These are phyloP conservation scores for Kwoniella mangroviensis DNA, from an alignment of 768 basidiomycete genomes.

Conservation along the genomic window DNA sequence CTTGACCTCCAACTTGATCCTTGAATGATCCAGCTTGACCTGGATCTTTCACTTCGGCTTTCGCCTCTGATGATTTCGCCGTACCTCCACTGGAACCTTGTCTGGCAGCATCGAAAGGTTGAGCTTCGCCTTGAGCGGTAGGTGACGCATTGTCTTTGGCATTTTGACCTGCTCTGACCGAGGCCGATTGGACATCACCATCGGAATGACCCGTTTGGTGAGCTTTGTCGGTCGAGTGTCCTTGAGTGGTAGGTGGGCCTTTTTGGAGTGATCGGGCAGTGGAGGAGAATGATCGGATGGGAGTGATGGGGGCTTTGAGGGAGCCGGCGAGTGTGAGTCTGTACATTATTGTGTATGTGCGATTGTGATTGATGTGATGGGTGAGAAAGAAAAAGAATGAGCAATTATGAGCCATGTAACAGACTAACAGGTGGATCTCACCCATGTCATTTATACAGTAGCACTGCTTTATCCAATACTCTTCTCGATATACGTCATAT, in stretches of 20 bases:
- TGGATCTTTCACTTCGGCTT: constrained; percentile 27
- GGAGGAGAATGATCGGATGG: constrained; percentile 13
- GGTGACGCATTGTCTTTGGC: constrained; percentile 20
- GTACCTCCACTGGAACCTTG: constrained; percentile 37
- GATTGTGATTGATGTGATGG: neutral
- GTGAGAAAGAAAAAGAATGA: neutral
- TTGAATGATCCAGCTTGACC: constrained; percentile 35
- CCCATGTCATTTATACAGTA: neutral
- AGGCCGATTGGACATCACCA: constrained; percentile 46
- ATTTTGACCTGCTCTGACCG: constrained; percentile 39
- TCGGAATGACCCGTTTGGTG: constrained; percentile 37
- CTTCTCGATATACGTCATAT: constrained; percentile 5
- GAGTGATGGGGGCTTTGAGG: constrained; percentile 1
- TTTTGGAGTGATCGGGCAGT: constrained; percentile 9
- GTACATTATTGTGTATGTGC: constrained; percentile 20
- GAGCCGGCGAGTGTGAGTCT: constrained; percentile 17
- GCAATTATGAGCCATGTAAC: neutral
- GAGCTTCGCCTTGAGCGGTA: constrained; percentile 15
- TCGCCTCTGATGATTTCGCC: constrained; percentile 24
- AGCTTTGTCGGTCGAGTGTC: constrained; percentile 50
- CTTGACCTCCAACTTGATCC: constrained; percentile 55
- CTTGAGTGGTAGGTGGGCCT: constrained; percentile 32
- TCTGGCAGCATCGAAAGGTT: constrained; percentile 48
- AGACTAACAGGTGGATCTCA: constrained; percentile 2
- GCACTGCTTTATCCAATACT: too few relatives aligned